Evolutionary conservation across 345 rosid species (phyloP).

Genomic region (Bruguiera parviflora): DNA sequence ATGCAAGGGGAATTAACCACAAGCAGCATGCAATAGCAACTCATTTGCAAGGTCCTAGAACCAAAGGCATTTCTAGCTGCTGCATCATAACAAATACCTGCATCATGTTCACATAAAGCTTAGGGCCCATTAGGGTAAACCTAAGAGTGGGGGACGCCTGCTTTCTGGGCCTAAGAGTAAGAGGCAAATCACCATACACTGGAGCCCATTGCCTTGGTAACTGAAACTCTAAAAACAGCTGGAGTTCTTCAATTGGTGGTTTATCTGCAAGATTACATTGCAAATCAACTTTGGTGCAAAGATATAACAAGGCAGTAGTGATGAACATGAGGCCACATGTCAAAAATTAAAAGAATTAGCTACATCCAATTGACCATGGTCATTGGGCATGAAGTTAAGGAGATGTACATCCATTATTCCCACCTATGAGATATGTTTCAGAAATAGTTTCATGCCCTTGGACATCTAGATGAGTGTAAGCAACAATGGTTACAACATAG

Average conservation of each 20-base stretch:
- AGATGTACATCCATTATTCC: not conserved
- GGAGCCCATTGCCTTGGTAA: constrained; percentile 99
- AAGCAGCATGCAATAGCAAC: not conserved
- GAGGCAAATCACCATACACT: constrained; percentile 84
- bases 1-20: not conserved
- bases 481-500: not conserved
- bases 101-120: constrained; percentile 70
- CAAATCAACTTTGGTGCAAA: not conserved
- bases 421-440: not conserved
- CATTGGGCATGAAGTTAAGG: not conserved
- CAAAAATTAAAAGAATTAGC: not conserved
- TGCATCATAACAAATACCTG: constrained; percentile 39
- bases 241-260: constrained; percentile 87
- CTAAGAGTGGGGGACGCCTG: constrained; percentile 72
- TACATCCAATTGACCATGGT: not conserved
- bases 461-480: not conserved
- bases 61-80: constrained; percentile 4
- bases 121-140: constrained; percentile 88
- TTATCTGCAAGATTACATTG: constrained; percentile 58
- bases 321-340: not conserved
- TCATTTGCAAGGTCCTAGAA: constrained; percentile 4
- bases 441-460: not conserved
- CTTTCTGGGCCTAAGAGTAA: constrained; percentile 62
- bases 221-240: constrained; percentile 90
- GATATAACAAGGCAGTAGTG: not conserved